Base-by-base conservation (phyloP, 768 basidiomycete species). In the Calvatia gigantea region DNA sequence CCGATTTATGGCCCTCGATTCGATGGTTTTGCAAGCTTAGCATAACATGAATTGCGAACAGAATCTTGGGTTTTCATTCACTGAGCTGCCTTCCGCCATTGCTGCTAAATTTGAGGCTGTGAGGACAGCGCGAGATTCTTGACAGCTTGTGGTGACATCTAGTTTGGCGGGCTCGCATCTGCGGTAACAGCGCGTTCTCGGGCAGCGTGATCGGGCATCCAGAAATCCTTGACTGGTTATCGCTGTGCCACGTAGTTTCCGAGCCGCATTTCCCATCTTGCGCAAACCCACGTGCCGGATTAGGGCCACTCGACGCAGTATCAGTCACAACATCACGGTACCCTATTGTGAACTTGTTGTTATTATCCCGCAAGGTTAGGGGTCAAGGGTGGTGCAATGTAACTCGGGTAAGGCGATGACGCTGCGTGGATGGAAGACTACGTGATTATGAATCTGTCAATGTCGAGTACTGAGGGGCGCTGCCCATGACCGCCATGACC, bases 11-110 rank as follows among this genome's bases (percentile, higher is more conserved):
- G 25, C 60, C 49, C 43, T 54, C 65, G 57, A 65, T 65, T 54
- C 65, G 57, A 65, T 65, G 23, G 58, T 59, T 37, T 70, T 65
- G 43, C 65, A 65, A 52, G 67, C 68, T 53, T 69, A 63, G 17
- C 61, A 58, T 11, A 75, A 62, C 37, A 70, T 48, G 27, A 48
- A 32, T 15, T 19, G 27, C 37, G 29, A 38, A 19, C 38, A 39
- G 33, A 56, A 49, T 41, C 54, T 38, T 29, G 39, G 54, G 46
- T n/a, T 47, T 21, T 4, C 44, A 5, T 48, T 32, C 17, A 23
- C 37, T 14, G 39, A 43, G 5, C 28, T 12, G 28, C 19, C 42
- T 31, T 28, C 38, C 54, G 29, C 38, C 29, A 38, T 27, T 12
- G 39, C 28, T 56, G 28, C 21, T 42, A 29, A 42, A 56, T 7